Conservation (phyloP, 2,329 filamentous ascomycete species). For the Penicillium hordei region DNA sequence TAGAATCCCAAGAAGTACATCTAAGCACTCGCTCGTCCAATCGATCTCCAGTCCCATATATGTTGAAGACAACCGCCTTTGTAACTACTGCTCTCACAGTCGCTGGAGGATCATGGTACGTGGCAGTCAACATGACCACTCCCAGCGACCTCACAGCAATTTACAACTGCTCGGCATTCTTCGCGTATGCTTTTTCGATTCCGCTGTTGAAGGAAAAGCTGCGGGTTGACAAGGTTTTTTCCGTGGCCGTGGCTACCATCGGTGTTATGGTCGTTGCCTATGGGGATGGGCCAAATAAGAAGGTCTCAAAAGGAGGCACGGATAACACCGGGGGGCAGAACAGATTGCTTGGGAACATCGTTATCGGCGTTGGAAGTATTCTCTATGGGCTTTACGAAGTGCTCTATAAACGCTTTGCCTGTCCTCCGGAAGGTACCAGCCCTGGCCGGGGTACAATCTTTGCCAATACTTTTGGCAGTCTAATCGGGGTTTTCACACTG, state of each 20-base stretch:
- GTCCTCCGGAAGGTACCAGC: slow-evolving; percentile 83
- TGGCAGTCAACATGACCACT: slow-evolving; percentile 90
- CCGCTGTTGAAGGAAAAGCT: slow-evolving; percentile 83
- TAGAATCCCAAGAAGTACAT: slow-evolving; percentile 73
- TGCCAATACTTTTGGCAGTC: slow-evolving; percentile 84
- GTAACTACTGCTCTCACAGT: slow-evolving; percentile 85
- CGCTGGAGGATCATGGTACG: slow-evolving; percentile 91
- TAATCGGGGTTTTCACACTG: slow-evolving; percentile 85
- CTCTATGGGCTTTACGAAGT: slow-evolving; percentile 98
- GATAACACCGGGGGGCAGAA: slow-evolving; percentile 58
- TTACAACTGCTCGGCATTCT: slow-evolving; percentile 99
- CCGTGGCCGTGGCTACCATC: slow-evolving; percentile 80
- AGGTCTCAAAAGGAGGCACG: slow-evolving; percentile 40
- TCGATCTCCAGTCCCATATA: slow-evolving; percentile 64
- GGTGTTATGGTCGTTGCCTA: slow-evolving; percentile 96
- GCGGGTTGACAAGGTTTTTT: slow-evolving; percentile 78
- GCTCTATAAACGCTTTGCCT: slow-evolving; percentile 88
- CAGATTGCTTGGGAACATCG: slow-evolving; percentile 78
- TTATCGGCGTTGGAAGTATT: slow-evolving; percentile 87
- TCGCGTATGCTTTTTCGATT: slow-evolving; percentile 95
- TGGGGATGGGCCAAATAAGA: slow-evolving; percentile 67
- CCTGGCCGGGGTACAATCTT: slow-evolving; percentile 93
- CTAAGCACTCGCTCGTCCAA: slow-evolving; percentile 47
- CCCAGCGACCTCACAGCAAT: slow-evolving; percentile 94
- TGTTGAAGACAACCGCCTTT: slow-evolving; percentile 74